Conservation (phyloP, 306 rosid genomes). For the Rosa persica region DNA sequence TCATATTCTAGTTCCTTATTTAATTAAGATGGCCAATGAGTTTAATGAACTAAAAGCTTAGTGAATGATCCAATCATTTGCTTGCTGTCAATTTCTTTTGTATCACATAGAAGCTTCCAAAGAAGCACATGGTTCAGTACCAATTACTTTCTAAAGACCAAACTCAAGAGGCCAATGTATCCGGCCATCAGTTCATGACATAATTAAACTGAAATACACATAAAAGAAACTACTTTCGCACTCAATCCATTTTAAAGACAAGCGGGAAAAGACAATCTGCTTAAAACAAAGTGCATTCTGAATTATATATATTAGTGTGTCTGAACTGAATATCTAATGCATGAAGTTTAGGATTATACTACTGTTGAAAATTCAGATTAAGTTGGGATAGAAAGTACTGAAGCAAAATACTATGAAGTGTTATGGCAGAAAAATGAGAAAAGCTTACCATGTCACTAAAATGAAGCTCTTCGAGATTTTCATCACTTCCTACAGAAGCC, state of each 20-base stretch:
- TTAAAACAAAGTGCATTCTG: background rate
- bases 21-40: background rate
- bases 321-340: background rate
- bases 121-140: background rate
- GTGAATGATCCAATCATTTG: background rate
- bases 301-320: background rate
- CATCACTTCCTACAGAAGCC: conserved; percentile 1
- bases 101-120: background rate
- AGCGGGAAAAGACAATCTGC: background rate
- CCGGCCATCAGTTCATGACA: background rate
- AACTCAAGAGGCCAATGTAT: background rate
- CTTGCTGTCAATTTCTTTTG: background rate
- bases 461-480: background rate
- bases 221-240: background rate
- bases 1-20: background rate
- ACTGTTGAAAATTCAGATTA: background rate
- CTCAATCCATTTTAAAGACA: background rate
- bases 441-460: background rate
- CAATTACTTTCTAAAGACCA: background rate
- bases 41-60: background rate
- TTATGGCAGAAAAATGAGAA: background rate
- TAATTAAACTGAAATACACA: background rate
- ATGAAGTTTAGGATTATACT: background rate
- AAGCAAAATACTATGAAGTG: background rate
- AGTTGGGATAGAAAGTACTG: background rate